Evolutionary conservation across 2,329 filamentous ascomycete genomes (phyloP), one percentile per base, ranked within the genome.

Genomic region (Coniochaeta sp.): DNA sequence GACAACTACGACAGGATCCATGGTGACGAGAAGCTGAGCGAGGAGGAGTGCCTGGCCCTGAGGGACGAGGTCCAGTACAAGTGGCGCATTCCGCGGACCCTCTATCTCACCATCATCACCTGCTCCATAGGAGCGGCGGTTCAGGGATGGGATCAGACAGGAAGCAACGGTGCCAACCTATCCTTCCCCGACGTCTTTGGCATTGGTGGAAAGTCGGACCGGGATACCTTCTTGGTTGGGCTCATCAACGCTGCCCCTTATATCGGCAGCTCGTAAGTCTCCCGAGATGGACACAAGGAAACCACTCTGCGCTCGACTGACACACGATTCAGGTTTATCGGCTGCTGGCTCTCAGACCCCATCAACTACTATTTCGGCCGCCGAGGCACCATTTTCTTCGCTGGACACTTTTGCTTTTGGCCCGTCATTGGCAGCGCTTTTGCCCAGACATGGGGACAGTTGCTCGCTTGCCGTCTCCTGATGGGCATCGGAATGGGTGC

Each of bases 401-500:
- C 64, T 3, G 66, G 60, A 2, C 77, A 82, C 56, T 80, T 88
- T 64, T 82, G 81, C 67, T 71, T 86, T 50, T 75, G 86, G 63
- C 76, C 85, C 1, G 81, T 84, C 1, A 84, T 89, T 59, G 85
- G 83, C n/a, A 81, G 79, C 55, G 87, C 83, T 0, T 85, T 88
- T 61, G 81, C 82, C 24, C 82, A 87, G 61, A 84, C 79, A 7
- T 90, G 88, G 88, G 81, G 78, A 71, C 82, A 88, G 63, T 80
- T 89, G 63, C 81, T 91, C 62, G 77, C 85, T 59, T 85, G 85
- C 55, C 83, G 89, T 58, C 84, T 90, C 60, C 76, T 86, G 5
- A 80, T 91, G 67, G 89, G 89, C 0, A 81, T 91, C 34, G 87
- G 85, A 1, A 88, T 89, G 69, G 87, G 87, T 12, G 79, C 83